phyloP scores from a whole-genome alignment of 768 basidiomycete genomes.

The Gyrodon lividus region DNA sequence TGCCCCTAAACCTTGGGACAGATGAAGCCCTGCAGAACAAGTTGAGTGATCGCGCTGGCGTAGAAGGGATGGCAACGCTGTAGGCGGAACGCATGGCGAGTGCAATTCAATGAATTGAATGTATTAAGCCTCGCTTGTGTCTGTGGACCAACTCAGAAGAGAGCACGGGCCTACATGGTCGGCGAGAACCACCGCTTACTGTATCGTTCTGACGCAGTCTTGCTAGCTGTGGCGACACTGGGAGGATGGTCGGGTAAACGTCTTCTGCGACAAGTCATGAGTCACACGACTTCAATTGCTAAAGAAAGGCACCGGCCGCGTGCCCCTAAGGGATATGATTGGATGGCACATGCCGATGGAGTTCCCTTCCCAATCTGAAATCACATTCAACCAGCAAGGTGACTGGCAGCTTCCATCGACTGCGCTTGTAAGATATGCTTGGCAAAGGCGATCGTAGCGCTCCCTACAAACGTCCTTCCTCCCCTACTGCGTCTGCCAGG shows the following conservation, averaged over 20 bases:
- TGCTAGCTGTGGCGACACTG: no score
- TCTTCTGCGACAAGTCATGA: no score
- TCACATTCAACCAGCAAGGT: no score
- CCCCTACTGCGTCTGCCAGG: slow-evolving; percentile 58
- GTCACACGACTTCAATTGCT: no score
- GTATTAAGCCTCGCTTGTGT: no score
- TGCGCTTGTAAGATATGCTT: neutral
- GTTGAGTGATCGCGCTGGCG: neutral
- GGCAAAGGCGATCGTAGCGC: neutral
- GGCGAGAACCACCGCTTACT: no score
- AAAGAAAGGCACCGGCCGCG: neutral
- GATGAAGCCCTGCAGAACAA: neutral
- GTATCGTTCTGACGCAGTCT: no score
- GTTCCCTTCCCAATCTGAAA: neutral
- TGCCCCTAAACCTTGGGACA: neutral
- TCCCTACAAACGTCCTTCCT: slow-evolving; percentile 26
- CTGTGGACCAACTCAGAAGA: no score
- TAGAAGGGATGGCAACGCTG: neutral
- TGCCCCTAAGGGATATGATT: neutral
- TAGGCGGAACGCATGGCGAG: neutral
- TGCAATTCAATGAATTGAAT: neutral
- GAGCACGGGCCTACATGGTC: no score
- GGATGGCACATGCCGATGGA: neutral
- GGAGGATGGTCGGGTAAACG: no score
- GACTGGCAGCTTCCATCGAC: neutral